These are phyloP conservation scores for Blepharisma stoltei DNA, from an alignment of 73 alveolate genomes.

Conservation along the genomic window DNA sequence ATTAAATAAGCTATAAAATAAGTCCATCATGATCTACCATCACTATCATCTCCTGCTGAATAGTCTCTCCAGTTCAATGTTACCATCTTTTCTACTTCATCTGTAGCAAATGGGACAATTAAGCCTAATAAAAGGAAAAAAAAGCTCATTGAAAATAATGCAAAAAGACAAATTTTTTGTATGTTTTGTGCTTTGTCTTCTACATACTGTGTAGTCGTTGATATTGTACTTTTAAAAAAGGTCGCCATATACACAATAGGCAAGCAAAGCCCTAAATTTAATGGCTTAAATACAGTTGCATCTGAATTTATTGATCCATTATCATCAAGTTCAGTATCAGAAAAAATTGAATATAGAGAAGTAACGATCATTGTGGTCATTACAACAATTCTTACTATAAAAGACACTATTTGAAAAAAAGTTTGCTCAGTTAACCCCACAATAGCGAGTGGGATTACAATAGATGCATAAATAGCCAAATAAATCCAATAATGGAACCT, in stretches of 20 bases:
- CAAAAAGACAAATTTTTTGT: background rate
- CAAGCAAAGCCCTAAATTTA: background rate
- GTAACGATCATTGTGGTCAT: background rate
- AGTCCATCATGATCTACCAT: conserved; percentile 9
- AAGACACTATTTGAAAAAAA: background rate
- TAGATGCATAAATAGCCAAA: background rate
- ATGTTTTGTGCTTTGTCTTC: background rate
- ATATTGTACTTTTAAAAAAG: background rate
- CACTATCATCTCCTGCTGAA: background rate
- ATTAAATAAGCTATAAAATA: conserved; percentile 1
- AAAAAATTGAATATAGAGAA: background rate
- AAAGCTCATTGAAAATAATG: background rate
- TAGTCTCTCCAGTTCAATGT: conserved; percentile 18
- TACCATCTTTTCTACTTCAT: conserved; percentile 18
- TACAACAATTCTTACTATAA: background rate
- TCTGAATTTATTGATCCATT: background rate
- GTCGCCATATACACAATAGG: background rate
- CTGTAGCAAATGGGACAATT: background rate
- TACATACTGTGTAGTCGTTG: conserved; percentile 1
- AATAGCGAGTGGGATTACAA: background rate
- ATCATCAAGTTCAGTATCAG: background rate
- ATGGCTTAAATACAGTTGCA: background rate
- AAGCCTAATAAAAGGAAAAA: background rate
- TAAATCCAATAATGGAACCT: background rate
- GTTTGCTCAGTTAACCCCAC: background rate